A percentile compares a stretch with the other conserved stretches of the same genome.
phyloP scores from a whole-genome alignment of 2,329 filamentous ascomycete species.

The Microdochium nivale region DNA sequence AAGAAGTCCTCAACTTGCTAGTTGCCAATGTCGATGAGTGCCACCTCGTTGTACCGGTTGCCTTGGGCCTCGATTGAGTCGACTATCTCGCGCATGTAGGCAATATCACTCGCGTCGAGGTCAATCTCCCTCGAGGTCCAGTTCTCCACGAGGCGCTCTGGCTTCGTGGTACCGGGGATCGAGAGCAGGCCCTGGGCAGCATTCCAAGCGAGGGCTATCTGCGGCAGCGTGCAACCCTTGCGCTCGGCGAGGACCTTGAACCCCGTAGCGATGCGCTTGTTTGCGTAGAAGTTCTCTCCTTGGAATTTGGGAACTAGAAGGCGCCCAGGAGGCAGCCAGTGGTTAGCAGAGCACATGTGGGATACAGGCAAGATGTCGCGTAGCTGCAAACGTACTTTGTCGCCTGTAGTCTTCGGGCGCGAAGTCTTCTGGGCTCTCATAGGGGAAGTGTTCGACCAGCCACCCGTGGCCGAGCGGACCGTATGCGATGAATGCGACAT shows the following conservation, averaged over 20 bases:
- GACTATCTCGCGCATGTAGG: constrained; percentile 16
- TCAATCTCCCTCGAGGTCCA: constrained; percentile 24
- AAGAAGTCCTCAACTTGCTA: neutral
- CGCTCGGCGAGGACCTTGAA: constrained; percentile 27
- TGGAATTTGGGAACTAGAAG: constrained; percentile 23
- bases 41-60: neutral
- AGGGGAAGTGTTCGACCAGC: constrained; percentile 34
- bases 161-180: neutral
- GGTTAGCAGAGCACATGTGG: neutral
- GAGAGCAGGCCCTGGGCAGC: constrained; percentile 8
- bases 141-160: neutral
- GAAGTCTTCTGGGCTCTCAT: constrained; percentile 36
- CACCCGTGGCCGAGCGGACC: constrained; percentile 37
- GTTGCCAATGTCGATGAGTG: neutral
- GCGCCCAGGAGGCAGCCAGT: constrained; percentile 11
- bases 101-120: constrained; percentile 22
- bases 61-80: neutral
- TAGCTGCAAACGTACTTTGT: constrained; percentile 14
- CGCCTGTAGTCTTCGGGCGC: constrained; percentile 29
- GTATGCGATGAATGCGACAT: constrained; percentile 33
- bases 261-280: constrained; percentile 29
- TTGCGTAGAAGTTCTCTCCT: constrained; percentile 35
- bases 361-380: too few species aligned
- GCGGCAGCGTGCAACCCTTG: constrained; percentile 21
- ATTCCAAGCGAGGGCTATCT: constrained; percentile 27